Percentiles rank a stretch among this genome's conserved stretches.
Evolutionary conservation across 176 grass and related monocot species (phyloP).

Genomic region (Thinopyrum elongatum): DNA sequence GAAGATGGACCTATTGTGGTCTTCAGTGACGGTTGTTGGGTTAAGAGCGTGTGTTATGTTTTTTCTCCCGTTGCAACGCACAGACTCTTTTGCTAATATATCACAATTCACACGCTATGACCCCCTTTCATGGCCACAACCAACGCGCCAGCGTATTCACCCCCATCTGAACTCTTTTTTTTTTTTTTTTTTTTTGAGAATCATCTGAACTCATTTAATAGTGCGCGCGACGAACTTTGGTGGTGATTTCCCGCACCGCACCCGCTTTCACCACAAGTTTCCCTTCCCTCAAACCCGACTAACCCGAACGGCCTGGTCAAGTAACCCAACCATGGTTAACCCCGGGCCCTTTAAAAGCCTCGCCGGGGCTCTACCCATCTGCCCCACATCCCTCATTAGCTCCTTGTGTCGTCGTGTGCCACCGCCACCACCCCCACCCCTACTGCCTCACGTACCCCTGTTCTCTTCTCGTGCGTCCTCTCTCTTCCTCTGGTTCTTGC

Average conservation of each 20-base stretch:
- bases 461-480: constrained; percentile 23
- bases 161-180: too few species aligned
- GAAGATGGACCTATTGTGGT: too few species aligned
- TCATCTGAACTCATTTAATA: too few species aligned
- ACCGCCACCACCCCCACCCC: not conserved
- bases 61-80: too few species aligned
- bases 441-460: not conserved
- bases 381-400: constrained; percentile 23
- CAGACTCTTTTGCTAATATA: too few species aligned
- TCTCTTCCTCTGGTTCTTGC: not conserved
- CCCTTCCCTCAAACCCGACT: not conserved
- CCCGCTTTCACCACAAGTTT: not conserved
- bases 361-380: not conserved
- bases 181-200: too few species aligned
- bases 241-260: not conserved
- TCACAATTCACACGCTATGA: too few species aligned
- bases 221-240: not conserved
- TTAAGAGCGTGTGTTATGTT: too few species aligned
- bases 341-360: constrained; percentile 45
- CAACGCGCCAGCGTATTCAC: too few species aligned
- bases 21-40: too few species aligned
- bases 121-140: too few species aligned
- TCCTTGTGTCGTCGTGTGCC: not conserved
- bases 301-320: not conserved
- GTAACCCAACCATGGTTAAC: constrained; percentile 32